Evolutionary conservation across 2,329 filamentous ascomycete species (phyloP), one percentile per base, ranked within the genome.

Genomic region (Diaporthe sp.): DNA sequence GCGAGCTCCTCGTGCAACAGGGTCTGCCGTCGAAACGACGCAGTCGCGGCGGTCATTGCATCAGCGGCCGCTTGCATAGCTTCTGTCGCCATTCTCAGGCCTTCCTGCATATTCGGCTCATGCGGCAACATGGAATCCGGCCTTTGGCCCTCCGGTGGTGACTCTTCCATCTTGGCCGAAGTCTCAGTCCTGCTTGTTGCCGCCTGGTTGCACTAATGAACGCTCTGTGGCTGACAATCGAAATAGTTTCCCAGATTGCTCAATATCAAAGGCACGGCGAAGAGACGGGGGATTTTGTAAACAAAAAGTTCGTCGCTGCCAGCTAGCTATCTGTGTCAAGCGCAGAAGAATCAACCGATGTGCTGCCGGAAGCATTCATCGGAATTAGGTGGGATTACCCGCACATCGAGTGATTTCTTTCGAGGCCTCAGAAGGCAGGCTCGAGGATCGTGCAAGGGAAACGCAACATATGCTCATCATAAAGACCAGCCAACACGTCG

Each of bases 21-120:
- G 17, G 72, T 57, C 34, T 72, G 72, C n/a, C 46, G 49, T 44
- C 44, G 72, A 58, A 82, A 80, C 10, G 81, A 80, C 62, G 81
- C 80, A 4, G 81, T 81, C 34, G 80, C 81, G 25, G 79, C 79
- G 3, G 79, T 77, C 80, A 83, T 82, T 61, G 80, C 81, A 53
- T 81, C 78, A 51, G 81, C 81, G 10, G 82, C 82, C 25, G 77
- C 77, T 75, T 82, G 78, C 80, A 82, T 81, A 19, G 81, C 81
- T 58, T 82, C 81, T 9, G 80, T 80, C 31, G 80, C 81, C 34
- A 67, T 77, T 46, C 78, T 77, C 13, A 81, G 73, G 39, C 79
- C 79, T 28, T 71, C 62, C 15, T 79, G 77, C 7, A 76, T 74
- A 22, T 51, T 71, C 13, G 74, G 53, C 46, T 77, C 75, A 25